Percentiles rank a stretch among this genome's conserved stretches.
Conservation (phyloP, 2,329 filamentous ascomycete species). For the Leptosphaerulina australis region DNA sequence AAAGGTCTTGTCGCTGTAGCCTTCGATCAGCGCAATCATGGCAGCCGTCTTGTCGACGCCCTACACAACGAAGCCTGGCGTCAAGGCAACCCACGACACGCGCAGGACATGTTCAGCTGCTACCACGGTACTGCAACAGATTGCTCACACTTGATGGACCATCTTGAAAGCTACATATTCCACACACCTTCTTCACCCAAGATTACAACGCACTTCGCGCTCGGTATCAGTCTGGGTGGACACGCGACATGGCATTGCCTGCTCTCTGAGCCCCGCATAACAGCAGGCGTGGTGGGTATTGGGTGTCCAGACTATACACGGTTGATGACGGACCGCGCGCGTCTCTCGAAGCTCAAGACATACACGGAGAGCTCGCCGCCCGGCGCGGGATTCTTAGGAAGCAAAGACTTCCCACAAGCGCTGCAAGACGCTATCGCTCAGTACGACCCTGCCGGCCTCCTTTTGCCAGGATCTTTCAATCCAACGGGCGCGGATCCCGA, state of each 20-base stretch:
- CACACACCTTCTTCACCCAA: constrained; percentile 51
- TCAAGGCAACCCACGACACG: constrained; percentile 78
- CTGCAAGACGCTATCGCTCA: constrained; percentile 68
- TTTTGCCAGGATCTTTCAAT: constrained; percentile 58
- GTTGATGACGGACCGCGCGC: constrained; percentile 80
- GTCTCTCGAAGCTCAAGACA: constrained; percentile 67
- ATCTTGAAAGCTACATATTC: constrained; percentile 77
- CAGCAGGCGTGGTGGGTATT: constrained; percentile 78
- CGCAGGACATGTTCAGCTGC: constrained; percentile 87
- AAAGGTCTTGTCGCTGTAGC: constrained; percentile 77
- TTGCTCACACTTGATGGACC: constrained; percentile 74
- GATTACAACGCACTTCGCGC: constrained; percentile 69
- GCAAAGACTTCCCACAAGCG: constrained; percentile 73
- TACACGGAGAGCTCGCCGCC: constrained; percentile 63
- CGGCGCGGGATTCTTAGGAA: constrained; percentile 73
- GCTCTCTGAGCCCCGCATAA: constrained; percentile 77
- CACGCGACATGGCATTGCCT: constrained; percentile 86
- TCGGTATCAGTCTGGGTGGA: constrained; percentile 85
- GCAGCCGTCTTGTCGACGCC: constrained; percentile 69
- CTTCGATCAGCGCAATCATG: constrained; percentile 95
- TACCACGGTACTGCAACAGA: constrained; percentile 78
- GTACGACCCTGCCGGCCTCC: constrained; percentile 75
- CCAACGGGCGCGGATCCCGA: constrained; percentile 34
- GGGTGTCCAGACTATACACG: constrained; percentile 88
- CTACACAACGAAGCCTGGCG: constrained; percentile 79